Evolutionary conservation across 1,139 yeast species (phyloP), one percentile per base, ranked within the genome.

Genomic region (Yamadazyma membranifaciens): DNA sequence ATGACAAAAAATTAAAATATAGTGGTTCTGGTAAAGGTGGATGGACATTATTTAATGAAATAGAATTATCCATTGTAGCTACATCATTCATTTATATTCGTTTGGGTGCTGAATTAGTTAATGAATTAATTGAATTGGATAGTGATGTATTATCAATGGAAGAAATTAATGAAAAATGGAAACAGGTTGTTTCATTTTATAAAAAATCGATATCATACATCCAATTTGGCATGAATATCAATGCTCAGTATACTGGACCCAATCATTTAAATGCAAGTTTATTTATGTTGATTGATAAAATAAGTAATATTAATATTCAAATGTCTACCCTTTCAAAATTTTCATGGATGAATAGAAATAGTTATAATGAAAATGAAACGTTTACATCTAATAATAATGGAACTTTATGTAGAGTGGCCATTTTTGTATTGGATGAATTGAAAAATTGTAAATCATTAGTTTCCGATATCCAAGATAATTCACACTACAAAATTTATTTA

Each of bases 401-500:
- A 1, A 65, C 69, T 0, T 52, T 72, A 17, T 60, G 73, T 9
- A 54, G 75, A 41, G 77, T 72, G 9, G 71, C 77, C 3, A 63
- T 72, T 2, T 69, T 56, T 47, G 57, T 65, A 1, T 45, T 65
- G 33, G 65, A 65, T 45, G 76, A 71, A 45, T 43, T 70, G 14
- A 51, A 52, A 28, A 48, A 40, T 25, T 49, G 56, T 20, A 49
- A 51, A 34, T 51, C 48, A n/a, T 39, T 62, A 3, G 27, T 59
- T 3, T 27, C 35, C 1, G 52, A 48, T n/a, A 34, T 60, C 4
- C 36, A 45, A 15, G 42, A 39, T 9, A 41, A 37, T 27, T 22
- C 34, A n/a, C 10, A 43, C 38, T 14, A 48, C 62, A 46, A 48
- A 26, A 43, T 53, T 1, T 4, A 13, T 4, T 22, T 47, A 9